These are phyloP conservation scores for Salix purpurea DNA, from an alignment of 345 rosid species.

Conservation along the genomic window DNA sequence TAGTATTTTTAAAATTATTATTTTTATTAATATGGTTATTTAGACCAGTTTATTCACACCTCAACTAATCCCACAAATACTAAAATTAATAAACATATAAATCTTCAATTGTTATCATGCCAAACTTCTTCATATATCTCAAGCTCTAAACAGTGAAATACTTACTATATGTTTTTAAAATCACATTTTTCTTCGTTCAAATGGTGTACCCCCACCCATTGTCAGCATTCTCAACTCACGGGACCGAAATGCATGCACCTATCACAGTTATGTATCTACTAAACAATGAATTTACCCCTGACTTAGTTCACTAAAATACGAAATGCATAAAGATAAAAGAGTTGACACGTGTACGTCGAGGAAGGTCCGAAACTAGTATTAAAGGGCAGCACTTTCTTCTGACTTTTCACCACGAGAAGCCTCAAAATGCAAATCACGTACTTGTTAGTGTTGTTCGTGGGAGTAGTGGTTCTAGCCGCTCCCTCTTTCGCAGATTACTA, in stretches of 20 bases:
- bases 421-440: conserved; percentile 13
- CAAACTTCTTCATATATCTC: no score
- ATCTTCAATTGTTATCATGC: no score
- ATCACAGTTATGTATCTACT: neutral
- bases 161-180: no score
- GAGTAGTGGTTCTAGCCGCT: conserved; percentile 22
- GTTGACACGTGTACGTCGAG: neutral
- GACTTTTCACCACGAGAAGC: neutral
- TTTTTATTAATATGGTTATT: no score
- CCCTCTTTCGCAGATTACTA: conserved; percentile 5
- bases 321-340: neutral
- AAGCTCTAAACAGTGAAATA: no score
- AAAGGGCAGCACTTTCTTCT: neutral
- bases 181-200: neutral
- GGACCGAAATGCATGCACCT: neutral
- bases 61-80: no score
- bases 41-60: no score
- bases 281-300: neutral
- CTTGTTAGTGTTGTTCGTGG: conserved; percentile 23
- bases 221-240: neutral
- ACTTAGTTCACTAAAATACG: neutral
- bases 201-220: neutral
- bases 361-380: conserved; percentile 5
- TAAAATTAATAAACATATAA: no score
- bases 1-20: no score